These are phyloP conservation scores for Trichoderma guizhouense DNA, from an alignment of 2,329 filamentous ascomycete genomes.

Conservation along the genomic window DNA sequence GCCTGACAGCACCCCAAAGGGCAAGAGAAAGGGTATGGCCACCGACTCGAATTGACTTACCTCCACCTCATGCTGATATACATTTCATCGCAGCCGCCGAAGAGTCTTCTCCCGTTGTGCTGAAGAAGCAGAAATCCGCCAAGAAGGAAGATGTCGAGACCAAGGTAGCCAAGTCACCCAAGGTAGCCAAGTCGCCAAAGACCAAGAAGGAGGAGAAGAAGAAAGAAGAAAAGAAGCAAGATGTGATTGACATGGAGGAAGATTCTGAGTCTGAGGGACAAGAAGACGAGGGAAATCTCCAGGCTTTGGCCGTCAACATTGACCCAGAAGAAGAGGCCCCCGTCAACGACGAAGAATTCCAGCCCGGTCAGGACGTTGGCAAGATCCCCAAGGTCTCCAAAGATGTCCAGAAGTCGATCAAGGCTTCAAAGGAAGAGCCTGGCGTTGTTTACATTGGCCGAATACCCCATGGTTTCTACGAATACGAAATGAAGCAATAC, in stretches of 20 bases:
- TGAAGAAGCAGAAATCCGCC: constrained; percentile 46
- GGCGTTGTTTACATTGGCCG: constrained; percentile 89
- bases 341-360: constrained; percentile 37
- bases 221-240: constrained; percentile 27
- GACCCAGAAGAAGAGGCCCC: constrained; percentile 45
- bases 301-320: constrained; percentile 43
- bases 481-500: constrained; percentile 90
- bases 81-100: constrained; percentile 35
- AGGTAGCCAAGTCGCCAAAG: constrained; percentile 22
- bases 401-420: constrained; percentile 43
- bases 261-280: constrained; percentile 38
- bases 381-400: constrained; percentile 49
- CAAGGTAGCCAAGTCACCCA: constrained; percentile 32
- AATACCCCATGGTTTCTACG: constrained; percentile 92
- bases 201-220: constrained; percentile 27
- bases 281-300: constrained; percentile 39
- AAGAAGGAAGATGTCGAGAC: constrained; percentile 32
- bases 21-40: constrained; percentile 34
- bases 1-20: constrained; percentile 36
- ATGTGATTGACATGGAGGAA: constrained; percentile 31
- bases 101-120: constrained; percentile 42
- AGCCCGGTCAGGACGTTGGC: constrained; percentile 49
- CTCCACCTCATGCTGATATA: constrained; percentile 20
- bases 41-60: background rate
- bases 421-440: constrained; percentile 50